phyloP scores from a whole-genome alignment of 352 stramenopile species.

The Globisporangium irregulare region DNA sequence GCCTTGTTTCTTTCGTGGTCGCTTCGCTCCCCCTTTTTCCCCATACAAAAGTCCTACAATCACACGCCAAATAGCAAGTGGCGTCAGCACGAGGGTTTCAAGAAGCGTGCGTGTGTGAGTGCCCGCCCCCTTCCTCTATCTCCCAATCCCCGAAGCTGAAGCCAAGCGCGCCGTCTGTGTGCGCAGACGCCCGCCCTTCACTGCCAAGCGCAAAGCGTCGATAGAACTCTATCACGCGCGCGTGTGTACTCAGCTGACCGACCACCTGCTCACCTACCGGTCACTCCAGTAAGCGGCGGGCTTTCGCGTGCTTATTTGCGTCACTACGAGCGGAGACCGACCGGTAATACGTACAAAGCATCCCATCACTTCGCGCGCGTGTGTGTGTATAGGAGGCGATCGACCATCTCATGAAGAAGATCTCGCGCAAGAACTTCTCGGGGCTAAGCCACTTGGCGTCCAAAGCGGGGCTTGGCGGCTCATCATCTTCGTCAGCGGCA shows the following conservation, averaged over 20 bases:
- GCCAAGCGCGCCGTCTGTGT: neutral
- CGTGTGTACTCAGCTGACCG: neutral
- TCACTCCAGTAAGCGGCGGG: too few relatives aligned
- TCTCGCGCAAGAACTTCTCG: constrained; percentile 65
- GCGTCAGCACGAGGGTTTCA: constrained; percentile 4
- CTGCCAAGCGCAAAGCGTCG: neutral
- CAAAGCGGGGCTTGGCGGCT: constrained; percentile 35
- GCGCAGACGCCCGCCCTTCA: neutral
- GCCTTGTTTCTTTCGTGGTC: constrained; percentile 6
- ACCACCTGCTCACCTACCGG: neutral
- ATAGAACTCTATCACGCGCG: neutral
- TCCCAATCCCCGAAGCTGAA: neutral
- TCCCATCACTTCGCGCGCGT: neutral
- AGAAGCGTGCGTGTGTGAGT: neutral
- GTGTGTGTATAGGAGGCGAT: neutral
- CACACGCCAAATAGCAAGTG: neutral
- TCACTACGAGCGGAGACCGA: neutral
- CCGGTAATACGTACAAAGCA: neutral
- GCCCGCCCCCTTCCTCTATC: neutral
- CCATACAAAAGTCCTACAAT: neutral
- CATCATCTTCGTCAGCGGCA: constrained; percentile 18
- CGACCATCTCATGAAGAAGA: constrained; percentile 53
- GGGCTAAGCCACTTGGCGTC: constrained; percentile 37
- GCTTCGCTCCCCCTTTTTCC: neutral
- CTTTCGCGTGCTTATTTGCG: neutral